Evolutionary conservation across 2,329 filamentous ascomycete species (phyloP), one percentile per base, ranked within the genome.

Genomic region (Trichoderma pleuroti): DNA sequence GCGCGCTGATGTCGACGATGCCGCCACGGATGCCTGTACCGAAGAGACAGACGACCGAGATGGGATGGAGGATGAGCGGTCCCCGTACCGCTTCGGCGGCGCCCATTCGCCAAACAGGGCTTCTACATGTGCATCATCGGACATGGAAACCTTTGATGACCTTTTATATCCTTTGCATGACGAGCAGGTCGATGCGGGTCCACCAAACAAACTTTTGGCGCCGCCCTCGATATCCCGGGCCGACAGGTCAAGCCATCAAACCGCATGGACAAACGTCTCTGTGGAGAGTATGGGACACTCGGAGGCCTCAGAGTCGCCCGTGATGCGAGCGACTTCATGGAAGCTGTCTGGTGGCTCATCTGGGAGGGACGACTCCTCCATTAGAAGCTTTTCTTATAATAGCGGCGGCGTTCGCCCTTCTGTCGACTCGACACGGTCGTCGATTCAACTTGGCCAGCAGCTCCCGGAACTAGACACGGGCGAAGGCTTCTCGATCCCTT

Each of bases 221-320:
- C 87, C 86, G 14, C 82, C 63, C 77, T 82, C 74, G 75, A 82
- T 63, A 76, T 82, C 65, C 78, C 83, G 54, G 78, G 80, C 71
- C 81, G 77, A 88, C 71, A 82, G 87, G 46, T 78, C 80, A 24
- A 89, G 87, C 72, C 85, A 87, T 62, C 84, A 86, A 68, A 88
- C 87, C 2, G 81, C 83, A n/a, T 90, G 87, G 87, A 89, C 87
- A 30, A 87, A 90, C 75, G 85, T 86, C 72, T 88, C 87, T 0
- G 80, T 89, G 11, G 86, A 86, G 18, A 88, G 86, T 71, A 82
- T 81, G 24, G 85, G 86, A 71, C 74, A 73, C n/a, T 79, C 80
- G 14, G 78, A 79, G 52, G 72, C 67, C 11, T 73, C 74, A 18
- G 75, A 74, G 60, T 79, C 79, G 9, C 76, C 79, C 18, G 76